Evolutionary conservation across 75 land plant species (phyloP).

Genomic region (Picea glauca): DNA sequence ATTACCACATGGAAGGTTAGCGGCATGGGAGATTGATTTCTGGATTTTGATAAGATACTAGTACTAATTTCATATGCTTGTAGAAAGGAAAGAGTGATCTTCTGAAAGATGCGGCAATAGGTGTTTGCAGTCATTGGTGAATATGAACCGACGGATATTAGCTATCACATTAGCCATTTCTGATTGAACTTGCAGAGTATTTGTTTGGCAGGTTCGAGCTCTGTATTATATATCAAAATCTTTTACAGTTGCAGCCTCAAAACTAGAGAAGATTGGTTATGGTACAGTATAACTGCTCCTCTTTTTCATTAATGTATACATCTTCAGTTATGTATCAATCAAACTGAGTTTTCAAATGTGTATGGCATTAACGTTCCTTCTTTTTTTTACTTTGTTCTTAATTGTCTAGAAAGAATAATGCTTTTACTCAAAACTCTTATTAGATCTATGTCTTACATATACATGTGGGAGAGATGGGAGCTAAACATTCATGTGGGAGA

Average conservation of each 20-base stretch:
- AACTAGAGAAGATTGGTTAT: constrained; percentile 95
- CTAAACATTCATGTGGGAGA: background rate
- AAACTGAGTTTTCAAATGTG: background rate
- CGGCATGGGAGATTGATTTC: background rate
- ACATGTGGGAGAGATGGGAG: background rate
- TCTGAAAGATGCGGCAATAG: background rate
- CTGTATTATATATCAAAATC: constrained; percentile 88
- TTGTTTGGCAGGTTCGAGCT: constrained; percentile 68
- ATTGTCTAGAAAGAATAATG: too few species aligned
- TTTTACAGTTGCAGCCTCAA: constrained; percentile 70
- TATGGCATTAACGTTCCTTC: background rate
- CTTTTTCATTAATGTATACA: background rate
- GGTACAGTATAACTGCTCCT: constrained; percentile 37
- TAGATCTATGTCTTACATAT: too few species aligned
- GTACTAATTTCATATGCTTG: background rate
- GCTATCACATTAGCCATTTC: background rate
- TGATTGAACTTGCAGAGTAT: background rate
- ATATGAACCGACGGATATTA: background rate
- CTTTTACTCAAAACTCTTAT: too few species aligned
- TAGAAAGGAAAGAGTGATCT: background rate
- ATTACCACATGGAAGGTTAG: background rate
- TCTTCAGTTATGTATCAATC: background rate
- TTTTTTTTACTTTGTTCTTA: background rate
- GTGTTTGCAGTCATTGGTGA: background rate
- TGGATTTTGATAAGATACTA: background rate